Evolutionary conservation across 345 rosid genomes (phyloP).

Genomic region (Odontarrhena argentea): DNA sequence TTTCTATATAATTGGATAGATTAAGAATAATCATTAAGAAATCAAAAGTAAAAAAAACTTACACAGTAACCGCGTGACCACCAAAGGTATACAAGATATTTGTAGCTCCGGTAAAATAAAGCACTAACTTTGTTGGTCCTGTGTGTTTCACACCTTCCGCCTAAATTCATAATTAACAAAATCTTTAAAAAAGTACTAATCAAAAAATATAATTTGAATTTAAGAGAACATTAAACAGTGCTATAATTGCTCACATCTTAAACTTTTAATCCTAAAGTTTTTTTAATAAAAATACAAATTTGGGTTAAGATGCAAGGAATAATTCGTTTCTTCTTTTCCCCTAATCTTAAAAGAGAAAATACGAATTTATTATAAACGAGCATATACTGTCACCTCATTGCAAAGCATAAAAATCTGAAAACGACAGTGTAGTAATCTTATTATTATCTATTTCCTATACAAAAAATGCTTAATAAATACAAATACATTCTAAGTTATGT

Average conservation of each 20-base stretch:
- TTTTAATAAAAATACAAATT: conserved; percentile 14
- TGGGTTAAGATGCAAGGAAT: conserved; percentile 26
- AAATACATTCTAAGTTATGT: too few species aligned
- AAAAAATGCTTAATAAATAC: neutral
- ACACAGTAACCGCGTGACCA: conserved; percentile 99
- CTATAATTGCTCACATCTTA: neutral
- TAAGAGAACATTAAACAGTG: conserved; percentile 13
- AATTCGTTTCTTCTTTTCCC: conserved; percentile 23
- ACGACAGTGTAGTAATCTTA: conserved; percentile 27
- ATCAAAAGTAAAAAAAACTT: conserved; percentile 40
- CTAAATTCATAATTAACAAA: conserved; percentile 40
- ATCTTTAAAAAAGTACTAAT: neutral
- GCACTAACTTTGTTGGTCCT: conserved; percentile 80
- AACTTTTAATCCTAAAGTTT: neutral
- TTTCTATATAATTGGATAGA: neutral
- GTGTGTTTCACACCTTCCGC: conserved; percentile 66
- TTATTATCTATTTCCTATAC: neutral
- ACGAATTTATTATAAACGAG: conserved; percentile 11
- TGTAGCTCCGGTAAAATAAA: conserved; percentile 99
- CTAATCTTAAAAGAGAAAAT: conserved; percentile 29
- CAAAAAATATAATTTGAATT: neutral
- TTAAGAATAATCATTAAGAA: conserved; percentile 15
- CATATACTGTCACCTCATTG: conserved; percentile 42
- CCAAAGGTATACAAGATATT: conserved; percentile 96
- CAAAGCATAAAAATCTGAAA: conserved; percentile 39